Evolutionary conservation across 2,329 filamentous ascomycete genomes (phyloP), one percentile per base, ranked within the genome.

Genomic region (Xylaria sp.): DNA sequence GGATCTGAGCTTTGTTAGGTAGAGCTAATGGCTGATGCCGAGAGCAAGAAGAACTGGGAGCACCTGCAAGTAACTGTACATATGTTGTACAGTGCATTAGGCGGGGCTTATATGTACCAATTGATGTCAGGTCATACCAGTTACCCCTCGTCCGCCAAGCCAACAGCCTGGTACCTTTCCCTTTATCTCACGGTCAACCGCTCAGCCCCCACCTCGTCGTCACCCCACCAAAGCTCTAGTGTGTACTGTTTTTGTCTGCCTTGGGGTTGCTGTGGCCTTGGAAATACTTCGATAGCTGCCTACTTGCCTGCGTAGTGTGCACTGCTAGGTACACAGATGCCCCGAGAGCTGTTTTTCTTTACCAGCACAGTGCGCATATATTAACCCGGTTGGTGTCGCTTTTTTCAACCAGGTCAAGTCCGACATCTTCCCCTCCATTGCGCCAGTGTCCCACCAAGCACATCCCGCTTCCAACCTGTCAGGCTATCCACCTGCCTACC

Each of bases 361-460:
- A 8, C 9, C 9, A 15, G n/a, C 61, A 70, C 67, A 70, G 67
- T 70, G 68, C 55, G 55, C n/a, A 18, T 55, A 34, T 41, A 39
- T 10, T 44, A 37, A 4, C 23, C 25, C 28, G 50, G 50, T 25
- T n/a, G 57, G 46, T 59, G 58, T 70, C 69, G 55, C 72, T 70
- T 73, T 70, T 72, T 72, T 55, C 51, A 67, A 70, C 39, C 39
- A 13, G 7, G 34, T 65, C 73, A 52, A 72, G 72, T 69, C 73
- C 74, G 73, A 73, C 73, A 56, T 55, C 66, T 77, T 75, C 75
- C 76, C 76, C 75, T 77, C 75, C 75, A 77, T 77, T 77, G 74
- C 75, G 75, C 76, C 75, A 75, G 75, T 63, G 73, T 76, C 69
- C 76, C 75, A 74, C 76, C 74, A 73, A 58, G 55, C 55, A 44